Conservation (phyloP, 495 filamentous ascomycete species). For the Talaromyces nanjingensis region DNA sequence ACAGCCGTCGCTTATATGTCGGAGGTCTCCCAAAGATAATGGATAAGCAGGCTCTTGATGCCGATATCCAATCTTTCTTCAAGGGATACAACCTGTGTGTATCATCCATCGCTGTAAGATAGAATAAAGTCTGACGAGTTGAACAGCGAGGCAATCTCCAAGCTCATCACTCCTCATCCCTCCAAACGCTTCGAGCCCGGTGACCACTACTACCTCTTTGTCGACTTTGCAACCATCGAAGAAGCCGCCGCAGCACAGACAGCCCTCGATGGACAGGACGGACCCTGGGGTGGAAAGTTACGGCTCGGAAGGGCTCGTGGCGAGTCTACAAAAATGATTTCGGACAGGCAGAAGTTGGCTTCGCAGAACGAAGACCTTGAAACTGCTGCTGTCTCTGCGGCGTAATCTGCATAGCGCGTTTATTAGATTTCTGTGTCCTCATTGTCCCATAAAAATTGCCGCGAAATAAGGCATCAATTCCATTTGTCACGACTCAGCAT, state of each 20-base stretch:
- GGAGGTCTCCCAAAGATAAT: constrained; percentile 54
- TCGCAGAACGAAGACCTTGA: constrained; percentile 11
- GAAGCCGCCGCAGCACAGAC: constrained; percentile 47
- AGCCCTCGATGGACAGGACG: constrained; percentile 29
- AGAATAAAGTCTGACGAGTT: not conserved
- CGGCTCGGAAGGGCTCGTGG: constrained; percentile 35
- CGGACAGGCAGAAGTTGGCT: constrained; percentile 16
- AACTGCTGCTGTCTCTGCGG: constrained; percentile 10
- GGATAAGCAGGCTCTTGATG: constrained; percentile 46
- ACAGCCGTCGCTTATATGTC: constrained; percentile 54
- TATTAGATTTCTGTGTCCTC: not conserved
- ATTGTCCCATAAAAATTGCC: not conserved
- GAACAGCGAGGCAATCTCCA: constrained; percentile 49
- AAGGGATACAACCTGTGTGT: constrained; percentile 46
- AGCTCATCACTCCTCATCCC: constrained; percentile 53
- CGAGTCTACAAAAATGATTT: constrained; percentile 21
- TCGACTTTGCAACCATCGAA: constrained; percentile 51
- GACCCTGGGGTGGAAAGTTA: constrained; percentile 41
- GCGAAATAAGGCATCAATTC: not conserved
- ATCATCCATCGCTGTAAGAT: not conserved
- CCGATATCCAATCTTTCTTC: constrained; percentile 52
- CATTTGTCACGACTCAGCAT: not conserved
- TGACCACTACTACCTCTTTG: constrained; percentile 62
- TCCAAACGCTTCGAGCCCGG: constrained; percentile 44
- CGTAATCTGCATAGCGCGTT: constrained; percentile 4